phyloP scores from a whole-genome alignment of 176 grass and related monocot species.

The Elymus sibiricus region DNA sequence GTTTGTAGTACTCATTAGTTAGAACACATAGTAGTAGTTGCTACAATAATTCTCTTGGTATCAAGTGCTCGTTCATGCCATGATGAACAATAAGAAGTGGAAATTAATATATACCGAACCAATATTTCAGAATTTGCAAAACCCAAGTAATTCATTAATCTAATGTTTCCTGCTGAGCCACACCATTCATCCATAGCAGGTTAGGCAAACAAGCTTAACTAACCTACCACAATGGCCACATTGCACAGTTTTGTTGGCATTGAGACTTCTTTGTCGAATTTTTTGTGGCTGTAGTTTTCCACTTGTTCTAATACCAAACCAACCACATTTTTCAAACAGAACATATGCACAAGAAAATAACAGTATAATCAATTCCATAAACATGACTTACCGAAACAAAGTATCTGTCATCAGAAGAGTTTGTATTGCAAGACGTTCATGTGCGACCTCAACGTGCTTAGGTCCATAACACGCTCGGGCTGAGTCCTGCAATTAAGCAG shows the following conservation, averaged over 20 bases:
- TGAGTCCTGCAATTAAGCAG: slow-evolving; percentile 60
- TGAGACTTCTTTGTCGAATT: background rate
- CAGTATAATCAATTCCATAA: slow-evolving; percentile 1
- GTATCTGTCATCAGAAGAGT: slow-evolving; percentile 96
- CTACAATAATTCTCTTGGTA: background rate
- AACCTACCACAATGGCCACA: background rate
- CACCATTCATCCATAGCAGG: background rate
- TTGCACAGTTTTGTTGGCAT: background rate
- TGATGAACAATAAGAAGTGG: background rate
- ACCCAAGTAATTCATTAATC: background rate
- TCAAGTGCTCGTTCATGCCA: background rate
- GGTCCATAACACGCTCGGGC: slow-evolving; percentile 95
- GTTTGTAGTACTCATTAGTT: background rate
- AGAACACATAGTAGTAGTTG: background rate
- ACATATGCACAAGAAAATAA: background rate
- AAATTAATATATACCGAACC: background rate
- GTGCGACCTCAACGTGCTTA: slow-evolving; percentile 87
- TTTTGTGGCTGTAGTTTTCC: background rate
- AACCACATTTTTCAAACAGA: background rate
- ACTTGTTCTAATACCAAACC: background rate
- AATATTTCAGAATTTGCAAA: background rate
- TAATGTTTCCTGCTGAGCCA: background rate
- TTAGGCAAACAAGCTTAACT: background rate
- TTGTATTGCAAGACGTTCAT: slow-evolving; percentile 65
- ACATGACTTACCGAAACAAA: slow-evolving; percentile 62